Percentiles rank a stretch among this genome's conserved stretches.
phyloP scores from a whole-genome alignment of 208 protist genomes.

The Leishmania aethiopica region DNA sequence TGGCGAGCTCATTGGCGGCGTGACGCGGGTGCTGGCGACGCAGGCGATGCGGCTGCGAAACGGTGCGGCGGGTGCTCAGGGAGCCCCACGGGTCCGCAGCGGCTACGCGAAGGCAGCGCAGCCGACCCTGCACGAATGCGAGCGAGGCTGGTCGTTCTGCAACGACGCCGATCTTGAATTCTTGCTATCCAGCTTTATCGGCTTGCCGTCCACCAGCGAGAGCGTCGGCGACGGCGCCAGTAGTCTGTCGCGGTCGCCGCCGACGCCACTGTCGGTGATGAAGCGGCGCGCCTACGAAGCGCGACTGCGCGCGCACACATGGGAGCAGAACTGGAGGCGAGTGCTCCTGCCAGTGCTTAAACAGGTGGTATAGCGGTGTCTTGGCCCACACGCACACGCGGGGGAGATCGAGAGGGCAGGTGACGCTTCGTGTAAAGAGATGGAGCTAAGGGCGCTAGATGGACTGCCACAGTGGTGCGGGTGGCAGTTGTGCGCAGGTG shows the following conservation, averaged over 20 bases:
- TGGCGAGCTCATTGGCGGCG: slow-evolving; percentile 85
- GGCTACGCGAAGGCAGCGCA: neutral
- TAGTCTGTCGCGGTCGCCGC: neutral
- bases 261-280: slow-evolving; percentile 32
- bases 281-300: slow-evolving; percentile 31
- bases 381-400: neutral
- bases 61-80: neutral
- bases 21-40: slow-evolving; percentile 24
- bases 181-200: slow-evolving; percentile 49
- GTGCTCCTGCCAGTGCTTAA: slow-evolving; percentile 51
- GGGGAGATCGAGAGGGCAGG: neutral
- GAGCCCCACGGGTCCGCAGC: slow-evolving; percentile 16
- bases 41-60: slow-evolving; percentile 27
- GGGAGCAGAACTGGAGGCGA: slow-evolving; percentile 68
- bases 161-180: slow-evolving; percentile 57
- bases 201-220: slow-evolving; percentile 20
- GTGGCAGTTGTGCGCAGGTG: neutral
- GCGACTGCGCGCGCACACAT: slow-evolving; percentile 38
- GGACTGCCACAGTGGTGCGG: neutral
- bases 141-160: slow-evolving; percentile 67
- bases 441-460: neutral
- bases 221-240: neutral
- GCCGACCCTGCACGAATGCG: slow-evolving; percentile 43
- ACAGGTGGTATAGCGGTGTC: slow-evolving; percentile 22
- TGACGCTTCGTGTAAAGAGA: neutral